Evolutionary conservation across 2,329 filamentous ascomycete genomes (phyloP).

Genomic region (Diaporthe sp.): DNA sequence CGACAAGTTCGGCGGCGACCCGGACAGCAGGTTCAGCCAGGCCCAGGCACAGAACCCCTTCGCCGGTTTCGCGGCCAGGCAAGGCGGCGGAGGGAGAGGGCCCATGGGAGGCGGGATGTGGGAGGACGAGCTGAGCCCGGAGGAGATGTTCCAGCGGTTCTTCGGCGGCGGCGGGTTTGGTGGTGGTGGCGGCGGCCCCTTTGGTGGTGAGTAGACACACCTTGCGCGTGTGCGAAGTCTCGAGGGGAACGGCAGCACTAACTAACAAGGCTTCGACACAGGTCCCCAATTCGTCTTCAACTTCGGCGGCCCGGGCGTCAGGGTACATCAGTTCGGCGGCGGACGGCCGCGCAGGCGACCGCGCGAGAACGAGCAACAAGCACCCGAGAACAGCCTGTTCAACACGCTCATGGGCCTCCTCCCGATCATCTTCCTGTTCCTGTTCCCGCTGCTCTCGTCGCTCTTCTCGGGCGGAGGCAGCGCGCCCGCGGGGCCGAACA

Average conservation of each 20-base stretch:
- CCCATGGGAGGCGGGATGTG: slow-evolving; percentile 74
- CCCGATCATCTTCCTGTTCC: slow-evolving; percentile 89
- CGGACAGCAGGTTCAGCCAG: slow-evolving; percentile 86
- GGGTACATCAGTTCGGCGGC: slow-evolving; percentile 96
- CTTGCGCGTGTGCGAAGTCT: no score
- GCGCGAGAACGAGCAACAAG: slow-evolving; percentile 69
- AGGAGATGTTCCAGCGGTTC: slow-evolving; percentile 97
- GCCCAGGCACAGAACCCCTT: slow-evolving; percentile 75
- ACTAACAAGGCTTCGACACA: slow-evolving; percentile 72
- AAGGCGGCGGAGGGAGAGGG: slow-evolving; percentile 52
- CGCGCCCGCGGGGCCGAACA: slow-evolving; percentile 72
- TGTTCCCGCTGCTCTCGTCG: slow-evolving; percentile 86
- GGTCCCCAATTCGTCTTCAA: slow-evolving; percentile 96
- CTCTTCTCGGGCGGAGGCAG: slow-evolving; percentile 74
- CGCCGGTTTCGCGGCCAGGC: slow-evolving; percentile 68
- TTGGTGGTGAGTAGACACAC: slow-evolving; percentile 54
- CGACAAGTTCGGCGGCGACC: slow-evolving; percentile 92
- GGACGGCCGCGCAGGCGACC: slow-evolving; percentile 82
- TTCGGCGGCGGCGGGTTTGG: slow-evolving; percentile 83
- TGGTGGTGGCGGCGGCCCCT: slow-evolving; percentile 75
- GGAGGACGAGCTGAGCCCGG: slow-evolving; percentile 93
- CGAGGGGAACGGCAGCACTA: background rate
- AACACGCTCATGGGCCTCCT: slow-evolving; percentile 80
- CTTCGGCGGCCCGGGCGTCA: slow-evolving; percentile 89
- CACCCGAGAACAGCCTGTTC: slow-evolving; percentile 65